Base-by-base conservation (phyloP, 169 alveolate species). In the Cryptosporidium baileyi region DNA sequence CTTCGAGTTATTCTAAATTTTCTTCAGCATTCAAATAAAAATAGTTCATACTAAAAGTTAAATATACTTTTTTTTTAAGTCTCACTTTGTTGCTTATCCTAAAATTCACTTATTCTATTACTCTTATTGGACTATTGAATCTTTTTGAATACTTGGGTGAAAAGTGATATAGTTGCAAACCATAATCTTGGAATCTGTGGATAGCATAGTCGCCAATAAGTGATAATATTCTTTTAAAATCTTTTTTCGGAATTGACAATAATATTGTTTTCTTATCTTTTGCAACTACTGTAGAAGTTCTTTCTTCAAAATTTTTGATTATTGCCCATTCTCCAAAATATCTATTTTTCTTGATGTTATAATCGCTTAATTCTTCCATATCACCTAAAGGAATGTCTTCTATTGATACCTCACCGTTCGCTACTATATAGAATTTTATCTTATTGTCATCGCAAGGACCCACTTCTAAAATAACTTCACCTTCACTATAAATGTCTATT, bases 261-360 rank as follows among this genome's bases (percentile, higher is more conserved):
- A 62, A 62, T 17, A 15, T 34, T 11, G 63, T 51, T 13, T 47
- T 32, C 1, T 34, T 51, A 41, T 63, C 60, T 28, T 47, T 51
- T 22, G 81, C 28, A 47, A 65, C 17, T 0, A 65, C 63, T 17
- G 57, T 44, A 22, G 63, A 65, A 5, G 81, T 65, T 28, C 81
- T 65, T 47, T 65, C 81, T 24, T 65, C 63, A 30, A 28, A 65
- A 15, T 57, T 40, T n/a, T 65, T 65, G 49, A 65, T 65, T 26
- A 65, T 65, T 47, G 81, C 60, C 81, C 81, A 65, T 8, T 65
- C 81, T 9, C 81, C 81, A 47, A 65, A 65, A 51, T 65, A 65
- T 65, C 81, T 45, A 65, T 49, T 45, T 30, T 49, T 45, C n/a
- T 63, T 63, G 22, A 65, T 28, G 13, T 30, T 65, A 65, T 44